phyloP scores from a whole-genome alignment of 2,329 filamentous ascomycete genomes.

The Fusarium sp. region DNA sequence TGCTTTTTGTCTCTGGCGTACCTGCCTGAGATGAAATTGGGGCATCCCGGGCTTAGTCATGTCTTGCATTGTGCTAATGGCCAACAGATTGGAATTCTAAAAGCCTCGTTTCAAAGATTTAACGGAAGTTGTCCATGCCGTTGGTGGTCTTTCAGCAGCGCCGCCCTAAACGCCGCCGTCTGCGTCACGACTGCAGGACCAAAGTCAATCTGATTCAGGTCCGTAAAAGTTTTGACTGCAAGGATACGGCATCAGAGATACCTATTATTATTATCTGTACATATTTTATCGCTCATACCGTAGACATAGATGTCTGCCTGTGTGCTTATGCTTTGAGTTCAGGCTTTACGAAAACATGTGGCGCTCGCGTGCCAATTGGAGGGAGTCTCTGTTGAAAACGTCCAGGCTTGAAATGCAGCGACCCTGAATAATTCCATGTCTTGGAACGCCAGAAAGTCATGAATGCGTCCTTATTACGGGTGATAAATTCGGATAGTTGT shows the following conservation, averaged over 20 bases:
- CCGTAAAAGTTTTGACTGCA: slow-evolving; percentile 24
- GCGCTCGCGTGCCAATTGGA: slow-evolving; percentile 40
- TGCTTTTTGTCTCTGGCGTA: slow-evolving; percentile 19
- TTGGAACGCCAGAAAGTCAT: not conserved
- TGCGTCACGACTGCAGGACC: slow-evolving; percentile 35
- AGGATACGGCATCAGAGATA: slow-evolving; percentile 13
- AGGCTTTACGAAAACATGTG: slow-evolving; percentile 21
- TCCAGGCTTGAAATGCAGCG: not conserved
- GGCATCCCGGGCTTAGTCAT: slow-evolving; percentile 25
- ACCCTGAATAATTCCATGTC: not conserved
- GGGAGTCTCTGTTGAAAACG: slow-evolving; percentile 11
- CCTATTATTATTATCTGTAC: slow-evolving; percentile 6
- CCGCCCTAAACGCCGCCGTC: slow-evolving; percentile 32
- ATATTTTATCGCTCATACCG: slow-evolving; percentile 3
- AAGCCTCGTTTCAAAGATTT: slow-evolving; percentile 38
- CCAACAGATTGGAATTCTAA: slow-evolving; percentile 36
- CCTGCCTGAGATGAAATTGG: slow-evolving; percentile 17
- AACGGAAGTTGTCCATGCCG: slow-evolving; percentile 34
- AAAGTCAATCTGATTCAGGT: slow-evolving; percentile 25
- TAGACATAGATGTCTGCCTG: not conserved
- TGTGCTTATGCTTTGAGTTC: not conserved
- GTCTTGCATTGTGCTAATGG: slow-evolving; percentile 18
- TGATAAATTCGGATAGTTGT: slow-evolving; percentile 9
- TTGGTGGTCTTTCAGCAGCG: slow-evolving; percentile 26
- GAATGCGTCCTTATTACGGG: not conserved